phyloP scores from a whole-genome alignment of 228 moss, liverwort and hornwort species.

The Sphagnum fallax region DNA sequence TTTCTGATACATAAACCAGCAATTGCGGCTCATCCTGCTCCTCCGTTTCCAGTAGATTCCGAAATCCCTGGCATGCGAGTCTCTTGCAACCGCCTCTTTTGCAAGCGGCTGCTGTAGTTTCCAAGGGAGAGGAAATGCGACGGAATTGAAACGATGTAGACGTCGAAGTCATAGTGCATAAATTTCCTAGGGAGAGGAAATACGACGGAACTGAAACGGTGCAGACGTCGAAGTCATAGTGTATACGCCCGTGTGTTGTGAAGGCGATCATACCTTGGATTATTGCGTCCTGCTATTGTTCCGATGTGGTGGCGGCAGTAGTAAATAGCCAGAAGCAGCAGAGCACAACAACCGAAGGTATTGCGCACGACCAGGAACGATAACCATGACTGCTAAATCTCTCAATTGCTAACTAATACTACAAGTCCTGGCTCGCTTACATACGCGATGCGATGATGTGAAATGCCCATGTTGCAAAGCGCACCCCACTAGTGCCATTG shows the following conservation, averaged over 20 bases:
- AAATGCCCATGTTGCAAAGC: too few species aligned
- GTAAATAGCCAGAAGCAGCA: too few species aligned
- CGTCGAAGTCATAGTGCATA: constrained; percentile 31
- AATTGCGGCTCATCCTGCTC: constrained; percentile 8
- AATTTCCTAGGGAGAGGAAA: background rate
- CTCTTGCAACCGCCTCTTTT: constrained; percentile 9
- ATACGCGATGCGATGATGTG: too few species aligned
- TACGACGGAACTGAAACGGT: constrained; percentile 17
- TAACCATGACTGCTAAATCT: too few species aligned
- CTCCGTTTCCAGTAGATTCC: constrained; percentile 1
- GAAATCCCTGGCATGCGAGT: constrained; percentile 12
- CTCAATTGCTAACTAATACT: too few species aligned
- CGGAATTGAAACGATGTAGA: constrained; percentile 29
- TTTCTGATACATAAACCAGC: constrained; percentile 33
- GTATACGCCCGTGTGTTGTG: constrained; percentile 21
- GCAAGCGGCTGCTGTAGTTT: too few species aligned
- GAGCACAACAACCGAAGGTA: too few species aligned
- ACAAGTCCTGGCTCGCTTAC: too few species aligned
- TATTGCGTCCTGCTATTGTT: background rate
- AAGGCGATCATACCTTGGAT: constrained; percentile 21
- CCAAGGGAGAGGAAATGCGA: background rate
- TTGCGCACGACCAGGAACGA: too few species aligned
- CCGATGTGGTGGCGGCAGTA: too few species aligned
- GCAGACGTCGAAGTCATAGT: constrained; percentile 36
- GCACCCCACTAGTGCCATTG: too few species aligned